Evolutionary conservation across 176 grass and related monocot species (phyloP).

Genomic region (Musa itinerans): DNA sequence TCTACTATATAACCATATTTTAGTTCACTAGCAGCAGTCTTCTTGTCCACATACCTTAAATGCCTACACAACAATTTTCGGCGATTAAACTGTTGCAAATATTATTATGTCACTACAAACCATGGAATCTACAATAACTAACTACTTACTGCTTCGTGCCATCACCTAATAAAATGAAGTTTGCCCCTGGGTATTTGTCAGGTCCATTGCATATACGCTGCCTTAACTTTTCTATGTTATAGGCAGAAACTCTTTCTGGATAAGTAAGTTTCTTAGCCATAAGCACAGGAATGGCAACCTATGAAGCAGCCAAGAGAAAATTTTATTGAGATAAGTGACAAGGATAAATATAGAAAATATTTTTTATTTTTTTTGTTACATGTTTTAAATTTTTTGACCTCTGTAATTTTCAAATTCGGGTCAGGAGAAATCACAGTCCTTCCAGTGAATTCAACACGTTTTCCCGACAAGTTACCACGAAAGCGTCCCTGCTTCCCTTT

Average conservation of each 20-base stretch:
- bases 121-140: not conserved
- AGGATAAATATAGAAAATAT: not conserved
- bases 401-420: conserved; percentile 96
- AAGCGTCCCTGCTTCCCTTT: conserved; percentile 93
- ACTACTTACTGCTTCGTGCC: conserved; percentile 57
- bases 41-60: conserved; percentile 72
- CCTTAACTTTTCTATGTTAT: conserved; percentile 86
- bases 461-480: conserved; percentile 94
- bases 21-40: conserved; percentile 64
- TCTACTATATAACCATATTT: conserved; percentile 77
- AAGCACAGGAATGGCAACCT: conserved; percentile 86
- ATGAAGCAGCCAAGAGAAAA: conserved; percentile 17
- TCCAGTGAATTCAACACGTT: conserved; percentile 94
- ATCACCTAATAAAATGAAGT: conserved; percentile 57
- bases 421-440: conserved; percentile 97
- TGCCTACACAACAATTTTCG: conserved; percentile 39
- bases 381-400: conserved; percentile 27
- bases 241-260: conserved; percentile 72
- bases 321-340: not conserved
- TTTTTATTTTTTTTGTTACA: not conserved
- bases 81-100: not conserved
- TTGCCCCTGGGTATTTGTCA: conserved; percentile 85
- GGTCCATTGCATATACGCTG: conserved; percentile 83
- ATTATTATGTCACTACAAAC: not conserved
- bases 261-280: conserved; percentile 87